Conservation (phyloP, 768 basidiomycete genomes). For the Trametopsis cervina region DNA sequence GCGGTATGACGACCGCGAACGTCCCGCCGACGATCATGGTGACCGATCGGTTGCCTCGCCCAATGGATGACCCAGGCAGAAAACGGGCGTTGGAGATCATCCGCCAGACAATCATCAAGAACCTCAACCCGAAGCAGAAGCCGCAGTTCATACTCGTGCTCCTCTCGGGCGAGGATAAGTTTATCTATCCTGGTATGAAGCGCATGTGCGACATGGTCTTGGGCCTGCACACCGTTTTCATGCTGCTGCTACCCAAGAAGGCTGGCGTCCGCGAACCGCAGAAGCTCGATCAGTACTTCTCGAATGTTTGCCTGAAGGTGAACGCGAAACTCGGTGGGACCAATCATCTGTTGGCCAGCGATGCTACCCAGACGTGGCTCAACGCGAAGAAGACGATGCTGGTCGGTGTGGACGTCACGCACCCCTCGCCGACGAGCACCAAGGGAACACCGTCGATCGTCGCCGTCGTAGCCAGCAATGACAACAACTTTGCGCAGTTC, state of each 20-base stretch:
- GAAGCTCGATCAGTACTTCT: constrained; percentile 60
- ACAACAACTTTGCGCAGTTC: constrained; percentile 65
- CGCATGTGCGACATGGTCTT: constrained; percentile 64
- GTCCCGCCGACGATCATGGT: constrained; percentile 30
- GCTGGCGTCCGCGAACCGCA: constrained; percentile 53
- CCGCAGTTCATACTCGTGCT: constrained; percentile 69
- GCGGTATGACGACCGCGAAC: constrained; percentile 49
- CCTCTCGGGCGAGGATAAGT: constrained; percentile 60
- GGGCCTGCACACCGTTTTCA: constrained; percentile 73
- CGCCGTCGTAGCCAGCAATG: constrained; percentile 74
- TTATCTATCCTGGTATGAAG: constrained; percentile 79
- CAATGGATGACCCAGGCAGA: constrained; percentile 31
- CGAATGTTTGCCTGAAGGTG: constrained; percentile 75
- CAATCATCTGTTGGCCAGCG: constrained; percentile 59
- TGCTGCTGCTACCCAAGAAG: constrained; percentile 46
- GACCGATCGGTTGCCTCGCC: constrained; percentile 25
- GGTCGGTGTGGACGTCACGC: constrained; percentile 81
- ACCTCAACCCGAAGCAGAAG: constrained; percentile 20
- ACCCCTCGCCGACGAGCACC: constrained; percentile 61
- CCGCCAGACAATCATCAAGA: constrained; percentile 20
- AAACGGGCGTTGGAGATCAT: constrained; percentile 39
- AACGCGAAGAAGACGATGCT: constrained; percentile 67
- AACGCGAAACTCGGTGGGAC: constrained; percentile 80
- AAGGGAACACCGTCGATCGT: constrained; percentile 78
- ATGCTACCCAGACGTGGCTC: constrained; percentile 53